phyloP scores from a whole-genome alignment of 208 protist species.

The Acanthamoeba lenticulata region DNA sequence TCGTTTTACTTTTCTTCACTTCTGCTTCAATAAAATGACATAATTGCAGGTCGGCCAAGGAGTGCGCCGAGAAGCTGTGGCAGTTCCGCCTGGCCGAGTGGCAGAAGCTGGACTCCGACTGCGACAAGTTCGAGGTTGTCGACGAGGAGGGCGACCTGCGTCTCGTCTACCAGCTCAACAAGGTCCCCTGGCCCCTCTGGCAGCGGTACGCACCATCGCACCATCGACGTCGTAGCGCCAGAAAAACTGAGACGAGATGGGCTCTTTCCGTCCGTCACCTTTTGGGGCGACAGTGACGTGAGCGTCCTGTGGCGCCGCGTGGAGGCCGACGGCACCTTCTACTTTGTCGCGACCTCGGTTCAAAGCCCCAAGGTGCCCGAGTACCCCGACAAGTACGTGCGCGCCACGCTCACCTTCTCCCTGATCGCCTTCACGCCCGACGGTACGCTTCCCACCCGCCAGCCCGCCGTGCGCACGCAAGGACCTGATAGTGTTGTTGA shows the following conservation, averaged over 20 bases:
- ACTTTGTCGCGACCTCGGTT: not conserved
- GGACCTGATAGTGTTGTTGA: not conserved
- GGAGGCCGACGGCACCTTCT: not conserved
- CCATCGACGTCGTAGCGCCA: not conserved
- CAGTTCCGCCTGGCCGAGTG: not conserved
- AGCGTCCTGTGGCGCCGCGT: not conserved
- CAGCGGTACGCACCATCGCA: not conserved
- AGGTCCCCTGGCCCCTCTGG: not conserved
- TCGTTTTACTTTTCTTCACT: not conserved
- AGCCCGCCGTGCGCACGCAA: too few species aligned
- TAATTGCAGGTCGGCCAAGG: not conserved
- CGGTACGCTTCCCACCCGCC: too few species aligned
- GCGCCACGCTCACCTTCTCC: not conserved
- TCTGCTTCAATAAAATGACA: not conserved
- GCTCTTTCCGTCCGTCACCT: not conserved
- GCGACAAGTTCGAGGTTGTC: not conserved
- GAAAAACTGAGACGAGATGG: not conserved
- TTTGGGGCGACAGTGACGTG: not conserved
- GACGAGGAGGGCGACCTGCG: not conserved
- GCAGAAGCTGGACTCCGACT: not conserved
- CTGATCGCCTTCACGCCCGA: not conserved
- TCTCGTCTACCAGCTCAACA: not conserved
- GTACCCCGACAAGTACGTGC: not conserved
- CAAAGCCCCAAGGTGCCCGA: not conserved
- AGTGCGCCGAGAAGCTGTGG: not conserved